phyloP scores from a whole-genome alignment of 768 basidiomycete species.

The Lactarius vividus region DNA sequence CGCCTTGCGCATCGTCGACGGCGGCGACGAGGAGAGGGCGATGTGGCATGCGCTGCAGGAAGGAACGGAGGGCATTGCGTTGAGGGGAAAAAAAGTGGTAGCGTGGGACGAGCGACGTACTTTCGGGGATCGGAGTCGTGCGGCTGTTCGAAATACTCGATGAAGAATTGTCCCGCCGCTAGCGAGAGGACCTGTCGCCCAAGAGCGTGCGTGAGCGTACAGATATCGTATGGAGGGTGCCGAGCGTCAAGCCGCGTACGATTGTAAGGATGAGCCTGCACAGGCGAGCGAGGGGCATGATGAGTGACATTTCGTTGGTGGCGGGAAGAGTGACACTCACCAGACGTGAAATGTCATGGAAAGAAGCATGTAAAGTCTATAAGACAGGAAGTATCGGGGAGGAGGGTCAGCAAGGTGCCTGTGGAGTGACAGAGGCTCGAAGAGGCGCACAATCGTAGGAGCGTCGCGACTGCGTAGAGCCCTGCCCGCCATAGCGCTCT shows the following conservation, averaged over 20 bases:
- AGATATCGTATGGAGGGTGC: neutral
- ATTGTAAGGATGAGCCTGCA: conserved; percentile 49
- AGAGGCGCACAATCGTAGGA: conserved; percentile 56
- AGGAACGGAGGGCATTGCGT: neutral
- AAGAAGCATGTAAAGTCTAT: conserved; percentile 68
- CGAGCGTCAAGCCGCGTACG: conserved; percentile 35
- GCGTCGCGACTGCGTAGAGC: conserved; percentile 56
- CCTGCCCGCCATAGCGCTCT: conserved; percentile 52
- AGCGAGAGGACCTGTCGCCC: conserved; percentile 51
- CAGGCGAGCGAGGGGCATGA: neutral
- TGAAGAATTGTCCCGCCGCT: conserved; percentile 55
- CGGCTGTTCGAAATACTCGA: conserved; percentile 43
- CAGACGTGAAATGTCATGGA: conserved; percentile 70
- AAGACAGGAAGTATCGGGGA: neutral
- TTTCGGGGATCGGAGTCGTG: conserved; percentile 26
- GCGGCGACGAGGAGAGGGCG: too few relatives aligned
- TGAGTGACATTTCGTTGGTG: neutral
- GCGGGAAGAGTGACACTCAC: conserved; percentile 40
- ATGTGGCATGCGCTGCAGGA: neutral
- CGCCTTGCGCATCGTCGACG: too few relatives aligned
- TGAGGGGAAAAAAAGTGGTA: neutral
- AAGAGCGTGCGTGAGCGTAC: neutral
- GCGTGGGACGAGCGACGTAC: neutral
- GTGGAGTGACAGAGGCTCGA: neutral
- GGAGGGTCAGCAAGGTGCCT: too few relatives aligned